Percentiles rank a stretch among this genome's conserved stretches.
Conservation (phyloP, 495 filamentous ascomycete species). For the Lophium mytilinum region DNA sequence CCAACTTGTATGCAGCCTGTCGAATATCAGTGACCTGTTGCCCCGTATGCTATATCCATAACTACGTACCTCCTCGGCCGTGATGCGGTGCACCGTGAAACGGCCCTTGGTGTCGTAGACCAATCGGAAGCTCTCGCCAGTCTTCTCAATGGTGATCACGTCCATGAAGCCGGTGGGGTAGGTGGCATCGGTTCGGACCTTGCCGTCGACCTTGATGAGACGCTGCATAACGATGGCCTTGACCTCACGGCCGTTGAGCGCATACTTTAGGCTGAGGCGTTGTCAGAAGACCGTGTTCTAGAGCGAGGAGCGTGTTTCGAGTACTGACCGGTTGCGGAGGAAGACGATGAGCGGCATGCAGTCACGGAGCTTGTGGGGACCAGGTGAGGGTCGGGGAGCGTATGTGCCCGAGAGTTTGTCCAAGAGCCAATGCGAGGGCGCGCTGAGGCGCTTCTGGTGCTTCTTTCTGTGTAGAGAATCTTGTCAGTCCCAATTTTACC, state of each 20-base stretch:
- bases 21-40: background rate
- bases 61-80: constrained; percentile 72
- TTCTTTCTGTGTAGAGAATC: constrained; percentile 63
- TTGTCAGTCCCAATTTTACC: background rate
- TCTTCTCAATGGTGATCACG: constrained; percentile 98
- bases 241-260: constrained; percentile 94
- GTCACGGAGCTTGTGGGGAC: constrained; percentile 98
- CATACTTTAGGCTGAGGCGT: constrained; percentile 81
- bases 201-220: constrained; percentile 98
- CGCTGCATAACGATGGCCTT: constrained; percentile 99
- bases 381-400: constrained; percentile 88
- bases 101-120: constrained; percentile 99
- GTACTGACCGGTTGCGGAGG: constrained; percentile 72
- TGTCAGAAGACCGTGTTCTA: background rate
- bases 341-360: constrained; percentile 99
- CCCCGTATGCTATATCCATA: background rate
- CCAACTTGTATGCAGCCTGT: constrained; percentile 82
- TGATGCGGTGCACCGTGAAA: constrained; percentile 99
- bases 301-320: constrained; percentile 8
- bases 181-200: constrained; percentile 97
- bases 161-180: constrained; percentile 99
- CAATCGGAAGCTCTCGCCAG: constrained; percentile 98
- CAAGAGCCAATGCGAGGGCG: constrained; percentile 97
- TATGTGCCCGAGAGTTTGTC: constrained; percentile 97
- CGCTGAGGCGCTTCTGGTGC: constrained; percentile 98